Base-by-base conservation (phyloP, 2,329 filamentous ascomycete genomes). In the Fusarium succisae region DNA sequence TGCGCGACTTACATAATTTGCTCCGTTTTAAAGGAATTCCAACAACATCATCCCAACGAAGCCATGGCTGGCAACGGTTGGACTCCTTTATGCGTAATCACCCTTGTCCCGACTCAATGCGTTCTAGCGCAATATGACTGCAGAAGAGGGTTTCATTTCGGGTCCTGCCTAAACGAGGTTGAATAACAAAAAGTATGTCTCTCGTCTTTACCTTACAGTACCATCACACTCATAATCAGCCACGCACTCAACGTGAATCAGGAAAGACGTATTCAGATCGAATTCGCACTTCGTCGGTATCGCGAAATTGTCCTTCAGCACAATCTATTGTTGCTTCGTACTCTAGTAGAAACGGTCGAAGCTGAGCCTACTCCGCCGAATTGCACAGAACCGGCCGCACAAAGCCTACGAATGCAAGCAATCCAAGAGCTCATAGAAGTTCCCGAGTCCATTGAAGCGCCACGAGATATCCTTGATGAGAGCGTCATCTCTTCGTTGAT, bases 361-460 rank as follows among this genome's bases (percentile, higher is more conserved):
- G 48, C 30, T 3, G 1, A 51, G 17, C 48, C 48, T 14, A 24
- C 30, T 18, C 48, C n/a, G 1, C 11, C 12, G 8, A 35, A 37
- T 3, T 51, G 22, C 8, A 9, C n/a, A 8, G 48, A 51, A 24
- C 12, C 30, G 12, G 17, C 6, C 12, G n/a, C 30, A 24, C 30
- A 51, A 2, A 14, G 12, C 5, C 17, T 51, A 6, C n/a, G 30
- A 24, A 51, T 51, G n/a, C 22, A 35, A 10, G 30, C 17, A 3
- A 51, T 35, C 22, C n/a, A 35, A 24, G 12, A 35, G 6, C 30
- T 35, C 17, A 20, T 51, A 5, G 30, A 20, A 24, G 22, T 35
- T 24, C 48, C 48, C 1, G n/a, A 35, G n/a, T 24, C 30, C 0
- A 51, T 51, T 1, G 22, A n/a, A 13, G 5, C 11, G 0, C 28